Base-by-base conservation (phyloP, 345 rosid species). In the Ailanthus altissimus region DNA sequence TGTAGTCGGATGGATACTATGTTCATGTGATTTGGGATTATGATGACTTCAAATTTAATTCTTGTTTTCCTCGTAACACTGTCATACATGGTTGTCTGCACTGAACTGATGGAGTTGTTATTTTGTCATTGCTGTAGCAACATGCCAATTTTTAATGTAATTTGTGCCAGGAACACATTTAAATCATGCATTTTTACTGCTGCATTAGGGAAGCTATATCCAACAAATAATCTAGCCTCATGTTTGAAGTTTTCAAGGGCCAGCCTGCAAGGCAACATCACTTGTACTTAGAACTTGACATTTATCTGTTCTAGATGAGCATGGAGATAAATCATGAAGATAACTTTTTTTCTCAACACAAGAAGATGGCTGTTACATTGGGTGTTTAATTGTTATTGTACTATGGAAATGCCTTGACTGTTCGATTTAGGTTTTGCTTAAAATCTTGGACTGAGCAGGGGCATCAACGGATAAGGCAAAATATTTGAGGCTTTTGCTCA, bases 181-280 rank as follows among this genome's bases (percentile, higher is more conserved):
- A 58, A 56, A 21, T 63, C 47, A 46, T 53, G 40, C 45, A 26
- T 66, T 54, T 62, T 14, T 47, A 15, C 54, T 58, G 32, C 69
- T 23, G 50, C 36, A 23, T 2, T 16, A 38, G 42, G 21, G 50
- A 74, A 57, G 14, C 75, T 58, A 25, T 42, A 49, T 47, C 7
- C 23, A 45, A 59, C 10, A n/a, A 63, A 67, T 58, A 28, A 18
- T 5, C 40, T 68, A 38, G 56, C 62, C 46, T 50, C 50, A 20
- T 79, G 26, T 46, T 64, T 53, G 14, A 71, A 53, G 40, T 56
- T 72, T 54, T 10, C 61, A 51, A 51, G 60, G n/a, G 20, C n/a
- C 4, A 69, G 56, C 15, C 25, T 50, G 11, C 59, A 69, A 45
- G 38, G 7, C 49, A 36, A 2, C 18, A 38, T 71, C 74, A 38